Evolutionary conservation across 1,139 yeast species (phyloP).

Genomic region (Arxiozyma telluris): DNA sequence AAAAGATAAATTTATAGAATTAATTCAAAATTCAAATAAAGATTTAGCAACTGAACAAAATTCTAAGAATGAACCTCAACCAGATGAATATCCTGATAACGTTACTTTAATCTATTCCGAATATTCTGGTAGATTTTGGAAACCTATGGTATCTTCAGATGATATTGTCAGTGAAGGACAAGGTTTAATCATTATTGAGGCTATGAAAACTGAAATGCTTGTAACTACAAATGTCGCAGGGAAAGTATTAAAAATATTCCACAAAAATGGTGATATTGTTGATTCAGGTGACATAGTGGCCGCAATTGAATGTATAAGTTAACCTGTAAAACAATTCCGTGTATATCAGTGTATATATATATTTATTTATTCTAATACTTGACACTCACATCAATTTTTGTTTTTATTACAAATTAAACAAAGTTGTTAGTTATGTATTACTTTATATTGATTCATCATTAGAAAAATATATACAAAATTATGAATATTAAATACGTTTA

Average conservation of each 20-base stretch:
- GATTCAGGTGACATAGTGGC: slow-evolving; percentile 94
- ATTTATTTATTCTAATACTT: not conserved
- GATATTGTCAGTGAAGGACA: slow-evolving; percentile 66
- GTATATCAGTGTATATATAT: not conserved
- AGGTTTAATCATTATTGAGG: slow-evolving; percentile 82
- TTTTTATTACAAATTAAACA: no score
- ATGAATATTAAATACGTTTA: not conserved
- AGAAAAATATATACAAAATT: not conserved
- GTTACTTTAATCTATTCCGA: slow-evolving; percentile 86
- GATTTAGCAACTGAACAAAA: slow-evolving; percentile 50
- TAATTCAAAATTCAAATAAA: slow-evolving; percentile 76
- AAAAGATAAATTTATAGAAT: slow-evolving; percentile 70
- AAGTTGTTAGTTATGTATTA: not conserved
- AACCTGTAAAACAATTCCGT: not conserved
- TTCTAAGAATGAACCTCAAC: slow-evolving; percentile 37
- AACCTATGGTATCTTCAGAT: slow-evolving; percentile 75
- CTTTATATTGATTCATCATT: not conserved
- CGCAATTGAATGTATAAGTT: slow-evolving; percentile 36
- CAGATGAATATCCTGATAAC: slow-evolving; percentile 50
- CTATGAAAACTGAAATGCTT: slow-evolving; percentile 97
- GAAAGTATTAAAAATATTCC: slow-evolving; percentile 67
- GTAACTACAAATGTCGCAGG: slow-evolving; percentile 69
- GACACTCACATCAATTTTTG: not conserved
- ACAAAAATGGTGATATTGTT: slow-evolving; percentile 87
- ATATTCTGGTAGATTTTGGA: slow-evolving; percentile 96